These are phyloP conservation scores for Cubamyces lactineus DNA, from an alignment of 768 basidiomycete species.

Conservation along the genomic window DNA sequence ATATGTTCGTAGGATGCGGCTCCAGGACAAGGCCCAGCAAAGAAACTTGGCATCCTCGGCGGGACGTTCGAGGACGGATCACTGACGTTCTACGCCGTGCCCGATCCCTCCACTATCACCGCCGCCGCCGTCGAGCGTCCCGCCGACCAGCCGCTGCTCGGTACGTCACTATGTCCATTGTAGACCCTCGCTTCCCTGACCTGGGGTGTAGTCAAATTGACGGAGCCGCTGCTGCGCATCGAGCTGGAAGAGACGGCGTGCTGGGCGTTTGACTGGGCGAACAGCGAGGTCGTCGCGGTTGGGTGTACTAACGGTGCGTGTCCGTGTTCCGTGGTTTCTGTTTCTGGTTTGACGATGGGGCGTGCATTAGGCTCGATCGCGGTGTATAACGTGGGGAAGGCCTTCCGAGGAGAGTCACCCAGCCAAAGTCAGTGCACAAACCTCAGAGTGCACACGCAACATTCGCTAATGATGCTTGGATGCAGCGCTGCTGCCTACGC, in stretches of 20 bases:
- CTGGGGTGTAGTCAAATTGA: conserved; percentile 50
- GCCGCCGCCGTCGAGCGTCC: conserved; percentile 38
- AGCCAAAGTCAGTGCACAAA: conserved; percentile 30
- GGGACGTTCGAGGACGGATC: conserved; percentile 90
- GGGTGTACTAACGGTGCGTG: conserved; percentile 82
- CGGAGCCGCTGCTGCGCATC: conserved; percentile 70
- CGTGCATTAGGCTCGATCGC: conserved; percentile 34
- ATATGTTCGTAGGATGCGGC: background rate
- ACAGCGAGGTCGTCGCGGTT: conserved; percentile 78
- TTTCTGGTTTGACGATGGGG: background rate
- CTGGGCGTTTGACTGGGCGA: conserved; percentile 88
- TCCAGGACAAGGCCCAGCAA: conserved; percentile 16
- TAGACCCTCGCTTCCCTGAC: background rate
- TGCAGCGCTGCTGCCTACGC: conserved; percentile 61
- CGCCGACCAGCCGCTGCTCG: conserved; percentile 44
- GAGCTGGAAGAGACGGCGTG: conserved; percentile 77
- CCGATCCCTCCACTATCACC: conserved; percentile 61
- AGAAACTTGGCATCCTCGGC: conserved; percentile 82
- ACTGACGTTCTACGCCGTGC: conserved; percentile 75
- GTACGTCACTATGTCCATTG: conserved; percentile 41
- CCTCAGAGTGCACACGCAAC: no score
- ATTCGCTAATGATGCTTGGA: background rate
- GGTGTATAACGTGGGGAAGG: conserved; percentile 39
- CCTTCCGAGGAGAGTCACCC: conserved; percentile 14
- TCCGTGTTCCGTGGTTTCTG: background rate